phyloP scores from a whole-genome alignment of 768 basidiomycete genomes.

The Cystobasidiopsis lactophilus region DNA sequence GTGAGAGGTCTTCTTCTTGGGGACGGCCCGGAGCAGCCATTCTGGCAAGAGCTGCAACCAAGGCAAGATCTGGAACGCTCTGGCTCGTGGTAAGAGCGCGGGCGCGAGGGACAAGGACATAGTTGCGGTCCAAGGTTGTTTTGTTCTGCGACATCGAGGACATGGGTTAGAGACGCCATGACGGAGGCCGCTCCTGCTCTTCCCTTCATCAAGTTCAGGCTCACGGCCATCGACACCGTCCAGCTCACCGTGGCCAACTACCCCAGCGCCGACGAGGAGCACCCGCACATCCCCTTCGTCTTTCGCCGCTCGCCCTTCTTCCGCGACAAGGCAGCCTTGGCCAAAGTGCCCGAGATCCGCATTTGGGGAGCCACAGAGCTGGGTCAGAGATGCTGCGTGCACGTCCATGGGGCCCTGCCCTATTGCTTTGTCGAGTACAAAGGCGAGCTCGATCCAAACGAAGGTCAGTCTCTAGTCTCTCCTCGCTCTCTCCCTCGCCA shows the following conservation, averaged over 20 bases:
- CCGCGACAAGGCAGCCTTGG: not conserved
- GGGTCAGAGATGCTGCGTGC: slow-evolving; percentile 59
- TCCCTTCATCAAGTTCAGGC: slow-evolving; percentile 9
- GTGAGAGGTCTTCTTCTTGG: slow-evolving; percentile 12
- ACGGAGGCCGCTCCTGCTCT: too few species aligned
- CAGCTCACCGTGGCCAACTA: not conserved
- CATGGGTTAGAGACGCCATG: too few species aligned
- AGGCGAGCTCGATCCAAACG: slow-evolving; percentile 39
- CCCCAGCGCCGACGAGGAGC: not conserved
- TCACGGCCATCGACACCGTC: slow-evolving; percentile 9
- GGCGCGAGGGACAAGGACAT: too few species aligned
- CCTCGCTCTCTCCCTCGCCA: not conserved
- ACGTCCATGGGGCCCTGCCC: slow-evolving; percentile 82
- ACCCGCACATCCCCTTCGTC: not conserved
- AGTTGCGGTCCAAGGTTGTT: too few species aligned
- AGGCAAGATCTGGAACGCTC: not conserved
- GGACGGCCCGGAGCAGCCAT: slow-evolving; percentile 8
- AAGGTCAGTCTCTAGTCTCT: slow-evolving; percentile 39
- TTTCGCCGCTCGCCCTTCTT: slow-evolving; percentile 2
- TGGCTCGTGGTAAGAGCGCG: too few species aligned
- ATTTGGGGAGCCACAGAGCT: slow-evolving; percentile 64
- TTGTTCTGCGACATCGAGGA: too few species aligned
- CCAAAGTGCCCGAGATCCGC: slow-evolving; percentile 48
- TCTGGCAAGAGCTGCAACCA: not conserved
- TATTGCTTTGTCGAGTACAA: slow-evolving; percentile 76